Conservation (phyloP, 192 early-diverging fungal genomes). For the Backusella mclennaniae region DNA sequence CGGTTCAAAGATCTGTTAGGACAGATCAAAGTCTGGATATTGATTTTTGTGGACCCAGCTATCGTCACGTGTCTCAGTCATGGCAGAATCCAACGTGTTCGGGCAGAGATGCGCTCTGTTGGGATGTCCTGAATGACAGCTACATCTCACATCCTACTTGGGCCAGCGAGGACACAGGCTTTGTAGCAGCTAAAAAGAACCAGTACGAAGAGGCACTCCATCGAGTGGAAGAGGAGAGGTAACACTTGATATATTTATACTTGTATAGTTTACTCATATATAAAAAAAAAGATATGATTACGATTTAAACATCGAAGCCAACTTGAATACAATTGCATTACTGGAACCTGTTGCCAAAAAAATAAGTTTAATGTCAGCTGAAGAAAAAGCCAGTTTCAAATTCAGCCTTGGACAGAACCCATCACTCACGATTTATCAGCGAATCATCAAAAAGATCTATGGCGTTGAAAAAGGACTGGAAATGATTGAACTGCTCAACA, state of each 20-base stretch:
- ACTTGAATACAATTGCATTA: slow-evolving; percentile 80
- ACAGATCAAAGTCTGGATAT: not conserved
- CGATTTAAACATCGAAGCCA: slow-evolving; percentile 95
- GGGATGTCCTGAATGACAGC: slow-evolving; percentile 94
- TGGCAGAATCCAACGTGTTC: slow-evolving; percentile 63
- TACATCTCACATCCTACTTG: slow-evolving; percentile 94
- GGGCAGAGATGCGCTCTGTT: slow-evolving; percentile 86
- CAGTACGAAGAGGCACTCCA: slow-evolving; percentile 88
- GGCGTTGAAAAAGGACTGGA: slow-evolving; percentile 80
- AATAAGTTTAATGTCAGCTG: slow-evolving; percentile 70
- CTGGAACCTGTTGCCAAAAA: slow-evolving; percentile 84
- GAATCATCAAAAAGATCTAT: slow-evolving; percentile 92
- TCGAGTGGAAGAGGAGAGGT: slow-evolving; percentile 91
- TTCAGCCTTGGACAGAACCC: slow-evolving; percentile 76
- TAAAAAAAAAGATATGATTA: slow-evolving; percentile 61
- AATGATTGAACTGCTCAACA: slow-evolving; percentile 88
- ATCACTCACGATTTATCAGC: slow-evolving; percentile 83
- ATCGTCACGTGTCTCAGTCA: slow-evolving; percentile 39
- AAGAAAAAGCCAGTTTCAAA: slow-evolving; percentile 72
- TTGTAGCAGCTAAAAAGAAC: slow-evolving; percentile 89
- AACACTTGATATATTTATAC: not conserved
- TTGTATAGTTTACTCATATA: not conserved
- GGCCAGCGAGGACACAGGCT: slow-evolving; percentile 86
- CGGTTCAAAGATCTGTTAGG: not conserved
- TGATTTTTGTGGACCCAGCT: slow-evolving; percentile 57